phyloP scores from a whole-genome alignment of 2,329 filamentous ascomycete species.

The Diaporthe batatas region DNA sequence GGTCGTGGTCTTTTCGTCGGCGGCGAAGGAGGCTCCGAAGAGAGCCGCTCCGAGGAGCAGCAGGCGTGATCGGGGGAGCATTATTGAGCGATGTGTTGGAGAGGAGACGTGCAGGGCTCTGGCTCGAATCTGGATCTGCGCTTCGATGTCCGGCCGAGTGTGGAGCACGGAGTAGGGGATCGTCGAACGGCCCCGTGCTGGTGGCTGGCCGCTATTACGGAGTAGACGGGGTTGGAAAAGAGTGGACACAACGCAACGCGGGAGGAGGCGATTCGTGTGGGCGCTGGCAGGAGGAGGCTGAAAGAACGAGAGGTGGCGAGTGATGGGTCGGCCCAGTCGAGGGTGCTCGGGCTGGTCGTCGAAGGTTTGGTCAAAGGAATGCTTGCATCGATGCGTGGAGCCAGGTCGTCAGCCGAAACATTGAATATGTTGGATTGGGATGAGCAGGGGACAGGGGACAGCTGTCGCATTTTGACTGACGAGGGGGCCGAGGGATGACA shows the following conservation, averaged over 20 bases:
- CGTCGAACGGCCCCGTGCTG: slow-evolving; percentile 26
- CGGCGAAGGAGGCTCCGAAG: slow-evolving; percentile 38
- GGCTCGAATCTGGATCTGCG: background rate
- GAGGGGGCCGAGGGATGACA: slow-evolving; percentile 31
- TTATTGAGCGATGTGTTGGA: background rate
- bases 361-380: slow-evolving; percentile 21
- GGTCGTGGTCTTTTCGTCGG: slow-evolving; percentile 53
- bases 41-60: slow-evolving; percentile 40
- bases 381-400: slow-evolving; percentile 7
- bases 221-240: slow-evolving; percentile 8
- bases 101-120: background rate
- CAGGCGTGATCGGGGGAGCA: slow-evolving; percentile 37
- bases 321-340: slow-evolving; percentile 21
- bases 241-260: background rate
- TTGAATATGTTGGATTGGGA: slow-evolving; percentile 33
- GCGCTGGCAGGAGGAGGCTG: background rate
- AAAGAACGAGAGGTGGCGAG: background rate
- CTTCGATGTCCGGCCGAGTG: background rate
- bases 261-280: slow-evolving; percentile 2
- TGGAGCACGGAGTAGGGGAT: slow-evolving; percentile 35
- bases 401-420: slow-evolving; percentile 33
- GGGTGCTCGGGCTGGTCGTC: slow-evolving; percentile 12
- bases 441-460: slow-evolving; percentile 35
- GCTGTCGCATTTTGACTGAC: slow-evolving; percentile 33
- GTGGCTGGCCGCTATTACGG: slow-evolving; percentile 10